Evolutionary conservation across 2,329 filamentous ascomycete genomes (phyloP), one percentile per base, ranked within the genome.

Genomic region (Coniochaeta hoffmannii): DNA sequence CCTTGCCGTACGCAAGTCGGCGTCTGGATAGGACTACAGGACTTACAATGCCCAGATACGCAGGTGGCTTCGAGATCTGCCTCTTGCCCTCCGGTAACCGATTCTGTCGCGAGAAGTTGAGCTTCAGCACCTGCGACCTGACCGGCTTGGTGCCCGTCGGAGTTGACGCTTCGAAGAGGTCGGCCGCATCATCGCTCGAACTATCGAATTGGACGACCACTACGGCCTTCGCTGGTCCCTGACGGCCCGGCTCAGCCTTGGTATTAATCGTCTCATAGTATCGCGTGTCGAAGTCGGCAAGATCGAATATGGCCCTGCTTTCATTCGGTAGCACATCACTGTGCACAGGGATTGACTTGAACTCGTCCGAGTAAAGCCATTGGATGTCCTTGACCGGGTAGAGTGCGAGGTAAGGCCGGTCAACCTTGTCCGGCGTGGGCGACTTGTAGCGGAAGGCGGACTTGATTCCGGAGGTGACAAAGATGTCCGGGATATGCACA

Each of bases 401-500:
- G 5, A 61, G n/a, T 15, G 55, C 56, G 11, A 61, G 56, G 36
- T 53, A 58, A 22, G 56, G 59, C 5, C 28, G 32, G 4, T 34
- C 44, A 17, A 28, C 46, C 12, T 49, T 22, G 14, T 50, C 35
- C 11, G 35, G 17, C 11, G 30, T 15, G n/a, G 38, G 41, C 15
- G 53, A n/a, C 12, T 31, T 11, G 35, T 54, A 61, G 24, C 59
- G 56, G 15, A 53, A 26, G 14, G 56, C 54, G 4, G 46, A 24
- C 10, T 34, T 41, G 26, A 59, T 50, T 12, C 50, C 50, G 19
- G 46, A 31, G 1, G 57, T 59, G 10, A 44, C 53, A 3, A 61
- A 50, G 26, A 59, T 36, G 36, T 61, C 56, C 7, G 57, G 59
- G 49, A 61, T 61, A 56, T 61, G 59, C 10, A 57, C 49, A 8